Percentiles rank a stretch among this genome's conserved stretches.
Conservation (phyloP, 768 basidiomycete genomes). For the Galerina marginata region DNA sequence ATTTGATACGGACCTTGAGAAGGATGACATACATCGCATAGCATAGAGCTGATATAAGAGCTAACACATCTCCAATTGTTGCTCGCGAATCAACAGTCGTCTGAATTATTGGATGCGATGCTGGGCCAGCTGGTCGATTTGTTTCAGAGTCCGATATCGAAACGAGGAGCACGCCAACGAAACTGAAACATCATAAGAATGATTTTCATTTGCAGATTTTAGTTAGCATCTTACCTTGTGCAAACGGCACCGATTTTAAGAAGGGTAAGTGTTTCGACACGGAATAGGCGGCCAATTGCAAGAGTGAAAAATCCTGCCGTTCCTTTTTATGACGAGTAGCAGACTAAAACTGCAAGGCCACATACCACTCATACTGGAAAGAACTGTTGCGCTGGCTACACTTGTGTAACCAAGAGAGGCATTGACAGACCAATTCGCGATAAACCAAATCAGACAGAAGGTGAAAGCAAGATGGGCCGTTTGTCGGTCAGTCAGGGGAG, state of each 20-base stretch:
- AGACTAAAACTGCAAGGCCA: background rate
- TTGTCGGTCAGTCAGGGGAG: constrained; percentile 48
- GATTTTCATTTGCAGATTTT: background rate
- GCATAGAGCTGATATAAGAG: constrained; percentile 84
- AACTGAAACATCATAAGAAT: constrained; percentile 23
- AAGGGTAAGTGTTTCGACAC: constrained; percentile 77
- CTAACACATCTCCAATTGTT: constrained; percentile 80
- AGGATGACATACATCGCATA: constrained; percentile 90
- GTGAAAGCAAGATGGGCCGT: constrained; percentile 78
- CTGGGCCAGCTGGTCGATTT: constrained; percentile 30
- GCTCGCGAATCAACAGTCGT: constrained; percentile 36
- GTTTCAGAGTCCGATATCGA: constrained; percentile 77
- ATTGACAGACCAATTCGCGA: constrained; percentile 92
- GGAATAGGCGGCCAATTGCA: constrained; percentile 79
- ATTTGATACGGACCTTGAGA: constrained; percentile 84
- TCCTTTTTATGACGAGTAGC: background rate
- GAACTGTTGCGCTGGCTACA: constrained; percentile 91
- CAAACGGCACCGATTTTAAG: constrained; percentile 80
- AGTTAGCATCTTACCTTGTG: constrained; percentile 60
- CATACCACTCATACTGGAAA: constrained; percentile 89
- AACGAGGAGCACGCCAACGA: constrained; percentile 86
- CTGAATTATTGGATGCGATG: constrained; percentile 22
- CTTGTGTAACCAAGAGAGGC: constrained; percentile 85
- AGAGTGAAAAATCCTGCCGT: constrained; percentile 90
- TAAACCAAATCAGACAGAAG: constrained; percentile 93